A percentile compares a stretch with the other conserved stretches of the same genome.
Evolutionary conservation across 306 rosid species (phyloP).

Genomic region (Gastrolobium villosum): DNA sequence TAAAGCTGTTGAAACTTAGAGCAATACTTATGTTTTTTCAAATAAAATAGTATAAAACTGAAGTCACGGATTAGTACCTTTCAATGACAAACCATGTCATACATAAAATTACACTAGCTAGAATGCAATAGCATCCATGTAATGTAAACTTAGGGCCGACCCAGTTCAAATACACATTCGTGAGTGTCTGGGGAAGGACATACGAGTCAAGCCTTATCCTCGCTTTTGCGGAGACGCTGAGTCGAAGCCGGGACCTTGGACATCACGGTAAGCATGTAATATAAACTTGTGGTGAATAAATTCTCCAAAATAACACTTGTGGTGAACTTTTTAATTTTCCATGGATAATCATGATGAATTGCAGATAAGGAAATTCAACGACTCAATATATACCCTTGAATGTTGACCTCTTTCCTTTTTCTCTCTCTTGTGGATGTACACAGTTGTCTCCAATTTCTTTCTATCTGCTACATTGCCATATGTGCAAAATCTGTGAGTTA

Average conservation of each 20-base stretch:
- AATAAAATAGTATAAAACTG: too few relatives aligned
- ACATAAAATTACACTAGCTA: constrained; percentile 45
- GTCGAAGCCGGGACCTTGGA: too few relatives aligned
- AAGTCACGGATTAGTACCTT: constrained; percentile 9
- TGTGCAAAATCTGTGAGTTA: constrained; percentile 50
- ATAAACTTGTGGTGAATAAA: too few relatives aligned
- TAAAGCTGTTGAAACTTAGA: too few relatives aligned
- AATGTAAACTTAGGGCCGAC: too few relatives aligned
- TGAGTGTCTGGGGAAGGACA: too few relatives aligned
- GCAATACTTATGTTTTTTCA: too few relatives aligned
- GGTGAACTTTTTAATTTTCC: constrained; percentile 38
- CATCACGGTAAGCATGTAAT: too few relatives aligned
- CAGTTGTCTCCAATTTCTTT: constrained; percentile 36
- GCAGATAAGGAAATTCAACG: constrained; percentile 43
- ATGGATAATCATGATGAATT: constrained; percentile 47
- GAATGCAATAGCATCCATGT: constrained; percentile 28
- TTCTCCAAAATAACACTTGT: neutral
- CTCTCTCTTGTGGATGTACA: constrained; percentile 37
- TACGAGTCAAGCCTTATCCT: too few relatives aligned
- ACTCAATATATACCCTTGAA: constrained; percentile 38
- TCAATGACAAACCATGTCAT: neutral
- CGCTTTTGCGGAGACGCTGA: too few relatives aligned
- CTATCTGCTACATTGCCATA: constrained; percentile 48
- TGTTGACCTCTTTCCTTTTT: neutral
- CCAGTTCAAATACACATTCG: too few relatives aligned